Evolutionary conservation across 2,329 filamentous ascomycete genomes (phyloP), one percentile per base, ranked within the genome.

Genomic region (Elsinoe perseae): DNA sequence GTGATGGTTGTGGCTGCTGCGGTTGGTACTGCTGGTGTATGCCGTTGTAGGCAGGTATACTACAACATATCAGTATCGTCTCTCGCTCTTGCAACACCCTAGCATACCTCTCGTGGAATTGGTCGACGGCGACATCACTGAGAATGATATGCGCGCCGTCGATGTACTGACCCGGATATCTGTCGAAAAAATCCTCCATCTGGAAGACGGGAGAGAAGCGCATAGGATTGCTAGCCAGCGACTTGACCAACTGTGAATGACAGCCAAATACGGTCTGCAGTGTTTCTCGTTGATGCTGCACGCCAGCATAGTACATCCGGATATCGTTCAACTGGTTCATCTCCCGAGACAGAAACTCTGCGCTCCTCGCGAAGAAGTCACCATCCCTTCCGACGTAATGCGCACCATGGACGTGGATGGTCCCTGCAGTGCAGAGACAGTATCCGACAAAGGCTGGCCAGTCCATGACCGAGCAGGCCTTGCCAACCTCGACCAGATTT

Each of bases 381-480:
- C 83, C 76, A 73, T 83, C 71, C 72, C 81, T 62, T 67, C 81
- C 75, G 54, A 80, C 82, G 68, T 95, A 95, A 65, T 93, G 85
- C 5, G 86, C 82, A 10, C 89, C 89, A 65, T 95, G 89, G 8
- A 95, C 84, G 65, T 95, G 89, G 1, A 95, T 89, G 0, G 89
- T 95, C 3, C 87, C 89, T 1, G 89, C 89, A 1, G 88, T 92
- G 69, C 84, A 89, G 48, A 95, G 83, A 65, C 89, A 93, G 68
- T 92, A 95, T 5, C 88, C 87, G 2, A 93, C 85, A 65, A 95
- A 91, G 0, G 85, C 84, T 0, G 89, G 87, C 88, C 88, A 95
- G 69, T 93, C 88, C 20, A 91, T 82, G 2, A 85, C 80, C 1
- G 82, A 80, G 1, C 84, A 83, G 61, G 86, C 85, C 60, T 85